These are phyloP conservation scores for Macrolepiota dolichaula DNA, from an alignment of 768 basidiomycete genomes.

Conservation along the genomic window DNA sequence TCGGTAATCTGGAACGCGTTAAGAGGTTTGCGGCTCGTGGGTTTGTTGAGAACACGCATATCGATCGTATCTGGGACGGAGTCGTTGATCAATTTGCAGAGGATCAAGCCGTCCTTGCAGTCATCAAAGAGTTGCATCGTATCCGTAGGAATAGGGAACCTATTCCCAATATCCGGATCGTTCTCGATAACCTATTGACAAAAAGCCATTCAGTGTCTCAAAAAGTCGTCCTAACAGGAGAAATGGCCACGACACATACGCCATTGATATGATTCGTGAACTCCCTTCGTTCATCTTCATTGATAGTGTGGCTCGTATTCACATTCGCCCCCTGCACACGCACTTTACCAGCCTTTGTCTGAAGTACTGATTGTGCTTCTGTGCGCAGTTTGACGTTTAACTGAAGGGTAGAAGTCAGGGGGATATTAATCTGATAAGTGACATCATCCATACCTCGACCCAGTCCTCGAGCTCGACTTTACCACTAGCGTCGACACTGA, in stretches of 20 bases:
- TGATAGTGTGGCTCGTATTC: conserved; percentile 95
- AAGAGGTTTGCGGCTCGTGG: conserved; percentile 72
- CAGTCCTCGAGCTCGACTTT: conserved; percentile 97
- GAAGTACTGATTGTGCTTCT: conserved; percentile 41
- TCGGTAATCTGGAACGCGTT: conserved; percentile 99
- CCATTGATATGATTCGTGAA: conserved; percentile 99
- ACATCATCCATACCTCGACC: conserved; percentile 72
- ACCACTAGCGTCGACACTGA: conserved; percentile 91
- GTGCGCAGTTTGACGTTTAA: conserved; percentile 78
- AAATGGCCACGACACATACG: conserved; percentile 49
- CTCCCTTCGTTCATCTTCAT: conserved; percentile 91
- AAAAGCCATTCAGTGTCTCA: conserved; percentile 5
- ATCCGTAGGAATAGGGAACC: conserved; percentile 90
- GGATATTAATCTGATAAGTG: conserved; percentile 18
- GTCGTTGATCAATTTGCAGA: conserved; percentile 98
- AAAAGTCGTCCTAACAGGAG: not conserved
- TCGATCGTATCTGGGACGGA: conserved; percentile 99
- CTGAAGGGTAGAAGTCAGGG: conserved; percentile 31
- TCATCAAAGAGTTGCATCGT: conserved; percentile 99
- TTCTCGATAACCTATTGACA: conserved; percentile 77
- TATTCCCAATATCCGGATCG: conserved; percentile 77
- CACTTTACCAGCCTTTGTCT: conserved; percentile 82
- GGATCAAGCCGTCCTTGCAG: conserved; percentile 90
- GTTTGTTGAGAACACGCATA: conserved; percentile 94
- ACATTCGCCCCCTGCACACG: conserved; percentile 93